phyloP scores from a whole-genome alignment of 75 land plant species.

The Cryptomeria japonica region DNA sequence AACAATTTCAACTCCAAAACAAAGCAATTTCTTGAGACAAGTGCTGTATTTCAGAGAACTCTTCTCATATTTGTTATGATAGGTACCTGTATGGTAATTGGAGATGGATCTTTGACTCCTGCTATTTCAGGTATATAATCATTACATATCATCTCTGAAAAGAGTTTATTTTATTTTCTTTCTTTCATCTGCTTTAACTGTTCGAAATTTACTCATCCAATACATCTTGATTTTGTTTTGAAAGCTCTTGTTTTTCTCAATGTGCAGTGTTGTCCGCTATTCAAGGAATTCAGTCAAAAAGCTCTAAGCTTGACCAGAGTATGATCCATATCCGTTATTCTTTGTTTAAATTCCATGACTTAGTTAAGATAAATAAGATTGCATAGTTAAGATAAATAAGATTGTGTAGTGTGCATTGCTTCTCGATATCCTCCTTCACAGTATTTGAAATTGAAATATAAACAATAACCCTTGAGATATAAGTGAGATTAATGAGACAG shows the following conservation, averaged over 20 bases:
- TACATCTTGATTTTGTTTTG: background rate
- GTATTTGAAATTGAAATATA: too few relatives aligned
- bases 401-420: too few relatives aligned
- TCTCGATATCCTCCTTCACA: too few relatives aligned
- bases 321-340: background rate
- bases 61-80: conserved; percentile 43
- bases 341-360: background rate
- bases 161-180: background rate
- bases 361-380: background rate
- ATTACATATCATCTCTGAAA: background rate
- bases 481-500: too few relatives aligned
- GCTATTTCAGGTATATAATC: conserved; percentile 58
- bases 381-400: too few relatives aligned
- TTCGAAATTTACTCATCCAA: background rate
- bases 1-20: conserved; percentile 18
- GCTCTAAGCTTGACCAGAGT: conserved; percentile 33
- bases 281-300: conserved; percentile 46
- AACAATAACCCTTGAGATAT: too few relatives aligned
- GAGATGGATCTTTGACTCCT: conserved; percentile 65
- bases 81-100: conserved; percentile 71
- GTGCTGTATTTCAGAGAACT: conserved; percentile 20
- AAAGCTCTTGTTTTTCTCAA: background rate
- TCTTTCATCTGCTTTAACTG: background rate
- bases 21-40: conserved; percentile 29
- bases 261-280: conserved; percentile 32